phyloP scores from a whole-genome alignment of 768 basidiomycete genomes.

The Porphyrellus cyaneotinctus region DNA sequence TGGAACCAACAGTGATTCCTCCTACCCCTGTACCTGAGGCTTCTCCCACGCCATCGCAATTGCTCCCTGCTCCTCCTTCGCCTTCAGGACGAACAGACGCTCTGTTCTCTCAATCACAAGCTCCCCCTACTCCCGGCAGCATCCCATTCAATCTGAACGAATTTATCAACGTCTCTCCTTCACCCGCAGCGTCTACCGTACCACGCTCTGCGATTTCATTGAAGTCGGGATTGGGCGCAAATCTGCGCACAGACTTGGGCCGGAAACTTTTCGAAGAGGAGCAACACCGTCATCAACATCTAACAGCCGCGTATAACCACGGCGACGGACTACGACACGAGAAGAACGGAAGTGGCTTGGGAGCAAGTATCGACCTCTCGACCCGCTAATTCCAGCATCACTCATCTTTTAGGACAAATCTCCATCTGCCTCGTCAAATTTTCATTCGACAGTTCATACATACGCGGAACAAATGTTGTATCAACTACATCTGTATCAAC shows the following conservation, averaged over 20 bases:
- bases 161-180: conserved; percentile 70
- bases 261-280: conserved; percentile 70
- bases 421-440: conserved; percentile 15
- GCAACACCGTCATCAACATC: conserved; percentile 43
- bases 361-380: conserved; percentile 31
- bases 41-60: conserved; percentile 22
- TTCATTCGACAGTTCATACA: conserved; percentile 24
- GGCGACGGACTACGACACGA: conserved; percentile 26
- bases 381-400: conserved; percentile 17
- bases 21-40: conserved; percentile 30
- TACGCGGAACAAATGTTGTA: conserved; percentile 30
- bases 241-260: conserved; percentile 60
- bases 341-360: conserved; percentile 23
- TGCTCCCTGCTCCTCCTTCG: conserved; percentile 25
- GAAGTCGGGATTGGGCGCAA: conserved; percentile 40
- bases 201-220: conserved; percentile 30
- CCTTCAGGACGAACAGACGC: conserved; percentile 22
- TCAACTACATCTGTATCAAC: conserved; percentile 35
- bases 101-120: conserved; percentile 27
- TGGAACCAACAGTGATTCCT: conserved; percentile 32
- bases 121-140: conserved; percentile 34
- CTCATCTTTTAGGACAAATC: conserved; percentile 1
- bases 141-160: conserved; percentile 62
- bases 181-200: conserved; percentile 42
- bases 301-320: conserved; percentile 11